phyloP scores from a whole-genome alignment of 2,329 filamentous ascomycete genomes.

The Penicillium sp. region DNA sequence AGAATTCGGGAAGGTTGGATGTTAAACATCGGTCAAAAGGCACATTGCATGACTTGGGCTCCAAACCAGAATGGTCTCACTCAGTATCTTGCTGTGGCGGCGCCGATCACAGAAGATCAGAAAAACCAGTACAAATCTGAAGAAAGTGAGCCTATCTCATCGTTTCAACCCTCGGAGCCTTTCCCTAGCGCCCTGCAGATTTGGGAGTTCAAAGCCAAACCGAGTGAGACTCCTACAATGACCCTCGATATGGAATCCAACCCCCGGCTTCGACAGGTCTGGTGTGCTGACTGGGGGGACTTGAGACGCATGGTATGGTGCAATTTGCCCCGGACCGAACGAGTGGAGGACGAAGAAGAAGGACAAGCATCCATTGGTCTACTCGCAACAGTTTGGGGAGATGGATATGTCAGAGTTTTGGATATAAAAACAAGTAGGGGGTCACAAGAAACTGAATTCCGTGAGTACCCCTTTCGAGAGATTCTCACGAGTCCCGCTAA shows the following conservation, averaged over 20 bases:
- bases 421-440: slow-evolving; percentile 46
- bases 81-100: slow-evolving; percentile 58
- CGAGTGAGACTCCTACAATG: slow-evolving; percentile 31
- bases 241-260: slow-evolving; percentile 45
- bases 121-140: slow-evolving; percentile 31
- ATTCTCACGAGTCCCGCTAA: background rate
- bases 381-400: slow-evolving; percentile 58
- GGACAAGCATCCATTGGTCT: slow-evolving; percentile 48
- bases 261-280: slow-evolving; percentile 50
- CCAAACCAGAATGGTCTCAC: slow-evolving; percentile 44
- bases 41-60: slow-evolving; percentile 53
- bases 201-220: slow-evolving; percentile 54
- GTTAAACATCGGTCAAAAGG: slow-evolving; percentile 55
- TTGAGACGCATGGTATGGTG: slow-evolving; percentile 59
- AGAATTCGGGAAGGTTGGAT: slow-evolving; percentile 52
- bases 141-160: slow-evolving; percentile 42
- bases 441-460: slow-evolving; percentile 32
- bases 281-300: slow-evolving; percentile 61
- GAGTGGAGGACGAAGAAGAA: slow-evolving; percentile 33
- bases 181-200: slow-evolving; percentile 57
- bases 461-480: slow-evolving; percentile 23
- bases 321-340: slow-evolving; percentile 43
- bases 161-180: slow-evolving; percentile 52
- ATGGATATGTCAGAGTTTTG: slow-evolving; percentile 57
- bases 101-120: slow-evolving; percentile 41